Conservation (phyloP, 2,329 filamentous ascomycete genomes). For the Fusarium compactum region DNA sequence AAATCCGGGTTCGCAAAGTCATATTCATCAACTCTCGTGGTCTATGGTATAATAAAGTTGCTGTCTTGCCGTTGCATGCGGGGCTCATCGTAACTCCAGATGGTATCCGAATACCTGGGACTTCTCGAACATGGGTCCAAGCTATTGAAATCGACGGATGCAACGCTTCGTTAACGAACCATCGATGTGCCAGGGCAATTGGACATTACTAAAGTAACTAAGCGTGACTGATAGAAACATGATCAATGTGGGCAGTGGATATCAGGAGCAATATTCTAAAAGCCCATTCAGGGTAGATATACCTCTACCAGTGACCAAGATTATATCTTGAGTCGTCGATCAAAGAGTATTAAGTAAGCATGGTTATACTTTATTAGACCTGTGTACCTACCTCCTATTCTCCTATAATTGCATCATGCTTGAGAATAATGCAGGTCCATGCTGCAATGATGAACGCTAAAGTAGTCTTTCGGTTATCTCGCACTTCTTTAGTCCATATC, state of each 20-base stretch:
- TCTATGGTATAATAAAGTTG: not conserved
- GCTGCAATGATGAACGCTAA: not conserved
- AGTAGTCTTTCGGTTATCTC: not conserved
- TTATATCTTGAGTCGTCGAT: not conserved
- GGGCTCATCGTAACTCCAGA: not conserved
- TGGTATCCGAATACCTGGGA: not conserved
- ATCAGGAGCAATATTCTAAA: not conserved
- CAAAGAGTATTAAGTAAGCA: not conserved
- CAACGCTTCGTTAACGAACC: not conserved
- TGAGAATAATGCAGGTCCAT: not conserved
- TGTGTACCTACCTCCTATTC: not conserved
- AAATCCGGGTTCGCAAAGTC: not conserved
- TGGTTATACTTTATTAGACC: not conserved
- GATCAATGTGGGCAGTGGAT: not conserved
- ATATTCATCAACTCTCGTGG: too few relatives aligned
- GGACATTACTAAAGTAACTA: not conserved
- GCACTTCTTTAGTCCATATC: not conserved
- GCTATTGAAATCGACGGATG: not conserved
- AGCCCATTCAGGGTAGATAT: not conserved
- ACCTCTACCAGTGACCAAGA: not conserved
- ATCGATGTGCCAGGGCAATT: not conserved
- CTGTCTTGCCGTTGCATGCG: constrained; percentile 9
- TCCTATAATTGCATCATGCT: not conserved
- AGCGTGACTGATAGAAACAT: not conserved
- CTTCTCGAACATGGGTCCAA: not conserved